phyloP scores from a whole-genome alignment of 2,329 filamentous ascomycete species.

The Rutstroemia sp. region DNA sequence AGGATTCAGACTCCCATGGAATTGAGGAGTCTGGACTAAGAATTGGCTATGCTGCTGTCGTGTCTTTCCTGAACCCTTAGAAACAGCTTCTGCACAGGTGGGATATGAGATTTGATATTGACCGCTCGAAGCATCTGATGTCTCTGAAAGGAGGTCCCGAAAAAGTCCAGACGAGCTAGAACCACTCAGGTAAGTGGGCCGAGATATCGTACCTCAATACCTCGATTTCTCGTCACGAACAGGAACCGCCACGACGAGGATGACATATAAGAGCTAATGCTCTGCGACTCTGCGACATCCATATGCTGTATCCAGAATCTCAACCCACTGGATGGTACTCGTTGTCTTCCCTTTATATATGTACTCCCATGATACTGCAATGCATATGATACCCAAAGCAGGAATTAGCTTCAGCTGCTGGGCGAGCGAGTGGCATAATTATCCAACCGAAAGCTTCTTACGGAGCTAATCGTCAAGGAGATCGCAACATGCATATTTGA shows the following conservation, averaged over 20 bases:
- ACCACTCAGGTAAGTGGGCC: no score
- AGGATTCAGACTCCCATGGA: not conserved
- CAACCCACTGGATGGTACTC: conserved; percentile 7
- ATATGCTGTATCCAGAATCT: conserved; percentile 1
- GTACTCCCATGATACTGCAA: conserved; percentile 4
- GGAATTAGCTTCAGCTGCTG: conserved; percentile 6
- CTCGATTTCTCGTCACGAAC: not conserved
- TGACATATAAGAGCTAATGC: conserved; percentile 2
- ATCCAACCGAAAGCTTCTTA: not conserved
- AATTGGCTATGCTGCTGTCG: not conserved
- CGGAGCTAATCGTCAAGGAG: not conserved
- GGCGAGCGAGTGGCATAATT: not conserved
- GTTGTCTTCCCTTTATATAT: conserved; percentile 4
- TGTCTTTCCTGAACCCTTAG: no score
- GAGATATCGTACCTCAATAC: no score
- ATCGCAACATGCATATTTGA: not conserved
- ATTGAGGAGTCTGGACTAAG: not conserved
- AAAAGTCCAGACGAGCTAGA: no score
- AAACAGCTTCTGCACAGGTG: no score
- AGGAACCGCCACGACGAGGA: not conserved
- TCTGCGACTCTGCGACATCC: conserved; percentile 3
- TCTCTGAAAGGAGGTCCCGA: no score
- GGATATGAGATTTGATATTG: no score
- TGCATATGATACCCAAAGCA: not conserved
- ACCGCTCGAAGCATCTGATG: no score